Conservation (phyloP, 2,329 filamentous ascomycete species). For the Aspergillus quadrilineatus region DNA sequence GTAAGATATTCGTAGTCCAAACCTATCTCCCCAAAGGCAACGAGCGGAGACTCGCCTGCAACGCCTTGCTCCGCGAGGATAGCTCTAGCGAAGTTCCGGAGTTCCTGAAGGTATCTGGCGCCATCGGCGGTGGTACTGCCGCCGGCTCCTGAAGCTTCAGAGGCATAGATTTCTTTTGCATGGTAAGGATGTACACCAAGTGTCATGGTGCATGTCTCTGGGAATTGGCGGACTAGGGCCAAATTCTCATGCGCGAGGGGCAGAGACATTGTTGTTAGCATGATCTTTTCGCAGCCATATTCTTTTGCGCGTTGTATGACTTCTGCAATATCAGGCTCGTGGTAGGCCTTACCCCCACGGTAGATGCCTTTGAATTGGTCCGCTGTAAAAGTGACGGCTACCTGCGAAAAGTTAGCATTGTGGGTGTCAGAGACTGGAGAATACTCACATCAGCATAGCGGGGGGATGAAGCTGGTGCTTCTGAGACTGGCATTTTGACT, state of each 20-base stretch:
- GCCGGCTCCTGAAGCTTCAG: background rate
- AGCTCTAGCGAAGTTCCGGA: constrained; percentile 21
- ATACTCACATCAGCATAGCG: constrained; percentile 18
- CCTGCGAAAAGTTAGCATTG: constrained; percentile 14
- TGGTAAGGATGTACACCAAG: constrained; percentile 55
- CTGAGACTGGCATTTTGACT: background rate
- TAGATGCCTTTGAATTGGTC: constrained; percentile 52
- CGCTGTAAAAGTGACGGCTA: constrained; percentile 31
- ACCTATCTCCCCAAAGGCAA: constrained; percentile 52
- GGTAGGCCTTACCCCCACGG: constrained; percentile 48
- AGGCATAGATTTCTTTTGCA: constrained; percentile 44
- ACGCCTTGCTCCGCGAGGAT: constrained; percentile 21
- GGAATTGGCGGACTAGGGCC: constrained; percentile 32
- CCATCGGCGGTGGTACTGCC: constrained; percentile 3
- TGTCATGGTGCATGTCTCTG: constrained; percentile 46
- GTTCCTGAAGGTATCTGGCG: background rate
- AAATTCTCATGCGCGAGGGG: constrained; percentile 44
- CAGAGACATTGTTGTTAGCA: constrained; percentile 42
- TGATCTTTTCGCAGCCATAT: constrained; percentile 23
- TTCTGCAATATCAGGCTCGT: constrained; percentile 46
- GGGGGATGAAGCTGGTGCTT: background rate
- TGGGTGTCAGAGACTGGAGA: background rate
- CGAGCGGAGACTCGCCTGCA: constrained; percentile 32
- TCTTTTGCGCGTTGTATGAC: constrained; percentile 22
- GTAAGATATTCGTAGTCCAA: constrained; percentile 52